Evolutionary conservation across 148 eudicot genomes (phyloP), one percentile per base, ranked within the genome.

Genomic region (Selenicereus undatus): DNA sequence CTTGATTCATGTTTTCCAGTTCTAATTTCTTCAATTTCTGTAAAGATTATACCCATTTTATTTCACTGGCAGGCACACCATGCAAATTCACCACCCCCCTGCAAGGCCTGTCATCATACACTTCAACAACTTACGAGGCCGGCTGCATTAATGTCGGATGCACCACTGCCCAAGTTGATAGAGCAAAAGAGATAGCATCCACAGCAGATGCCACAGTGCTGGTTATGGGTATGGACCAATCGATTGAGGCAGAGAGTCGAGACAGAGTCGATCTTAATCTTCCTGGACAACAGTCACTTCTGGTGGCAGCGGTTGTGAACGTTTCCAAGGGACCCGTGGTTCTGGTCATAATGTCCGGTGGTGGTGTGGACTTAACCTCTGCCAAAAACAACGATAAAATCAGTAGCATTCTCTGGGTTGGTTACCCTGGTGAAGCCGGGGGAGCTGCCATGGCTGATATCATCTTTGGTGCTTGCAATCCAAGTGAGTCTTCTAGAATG

Each of bases 401-500:
- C 18, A 85, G 85, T 11, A 85, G 93, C 84, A 93, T 93, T 62
- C 22, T 93, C 52, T 93, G 97, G 97, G 92, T 87, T 58, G 97
- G 97, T 73, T 93, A 87, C 50, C 97, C 97, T 20, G 97, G 97
- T 43, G 82, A 91, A 84, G 91, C 92, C 21, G 95, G 97, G 29
- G 95, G 97, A 42, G 89, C 89, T 79, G 97, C 93, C 42, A 64
- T 93, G 30, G 94, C 97, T 13, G 97, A 93, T 78, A 80, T 90
- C 52, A 83, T 92, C 16, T 90, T 92, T 76, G 96, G 96, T 36
- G 77, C 84, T 80, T 88, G 45, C 77, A 92, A 92, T 82, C 96
- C 96, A 62, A 78, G 95, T 92, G 80, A 87, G 91, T 78, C 43
- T 39, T 69, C 45, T 21, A 36, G 1, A 16, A 56, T 16, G 6